A percentile compares a stretch with the other conserved stretches of the same genome.
Evolutionary conservation across 1,139 yeast species (phyloP).

Genomic region (Hemisphaericaspora subhashii): DNA sequence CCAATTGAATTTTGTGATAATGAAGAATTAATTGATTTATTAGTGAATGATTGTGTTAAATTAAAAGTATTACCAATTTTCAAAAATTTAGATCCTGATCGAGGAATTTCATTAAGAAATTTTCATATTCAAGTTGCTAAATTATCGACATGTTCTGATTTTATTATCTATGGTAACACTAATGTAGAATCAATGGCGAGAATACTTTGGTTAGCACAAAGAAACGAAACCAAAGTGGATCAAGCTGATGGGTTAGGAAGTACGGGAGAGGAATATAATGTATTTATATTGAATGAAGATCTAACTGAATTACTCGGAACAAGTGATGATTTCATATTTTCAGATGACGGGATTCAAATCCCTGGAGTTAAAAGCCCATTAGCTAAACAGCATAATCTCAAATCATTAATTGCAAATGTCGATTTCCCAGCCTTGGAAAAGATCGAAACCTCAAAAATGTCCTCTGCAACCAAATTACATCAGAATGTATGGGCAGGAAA

Average conservation of each 20-base stretch:
- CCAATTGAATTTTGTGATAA: conserved; percentile 2
- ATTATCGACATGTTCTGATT: conserved; percentile 65
- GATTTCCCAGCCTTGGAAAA: conserved; percentile 75
- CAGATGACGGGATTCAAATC: neutral
- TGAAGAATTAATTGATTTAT: conserved; percentile 15
- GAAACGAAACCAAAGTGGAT: conserved; percentile 33
- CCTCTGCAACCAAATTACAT: conserved; percentile 66
- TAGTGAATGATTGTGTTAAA: conserved; percentile 44
- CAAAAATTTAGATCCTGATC: conserved; percentile 58
- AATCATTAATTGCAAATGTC: conserved; percentile 15
- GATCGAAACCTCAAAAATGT: conserved; percentile 79
- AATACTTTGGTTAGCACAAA: conserved; percentile 56
- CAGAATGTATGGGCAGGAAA: conserved; percentile 80
- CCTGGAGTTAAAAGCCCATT: no score
- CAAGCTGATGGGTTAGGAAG: neutral
- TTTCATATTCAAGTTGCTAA: conserved; percentile 78
- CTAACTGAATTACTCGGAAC: neutral
- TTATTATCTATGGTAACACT: conserved; percentile 55
- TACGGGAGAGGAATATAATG: conserved; percentile 15
- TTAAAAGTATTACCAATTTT: conserved; percentile 53
- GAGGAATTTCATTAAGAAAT: conserved; percentile 71
- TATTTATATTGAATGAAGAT: conserved; percentile 17
- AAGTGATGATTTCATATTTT: neutral
- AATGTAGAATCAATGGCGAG: conserved; percentile 46
- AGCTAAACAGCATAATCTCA: no score